Conservation (phyloP, 1,284 basidiomycete species). For the Tilletia horrida region DNA sequence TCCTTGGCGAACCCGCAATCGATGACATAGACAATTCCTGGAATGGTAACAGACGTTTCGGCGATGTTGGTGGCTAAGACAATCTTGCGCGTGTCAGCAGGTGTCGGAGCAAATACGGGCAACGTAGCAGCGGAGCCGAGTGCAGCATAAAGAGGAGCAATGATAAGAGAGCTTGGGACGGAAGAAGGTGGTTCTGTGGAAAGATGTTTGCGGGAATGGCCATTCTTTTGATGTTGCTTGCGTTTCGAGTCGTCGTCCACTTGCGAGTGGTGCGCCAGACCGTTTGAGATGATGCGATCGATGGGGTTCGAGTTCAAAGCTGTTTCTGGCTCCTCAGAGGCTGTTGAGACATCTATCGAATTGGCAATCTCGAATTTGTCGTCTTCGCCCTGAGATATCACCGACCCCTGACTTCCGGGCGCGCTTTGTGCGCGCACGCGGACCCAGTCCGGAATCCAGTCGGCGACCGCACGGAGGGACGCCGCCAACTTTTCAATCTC, state of each 20-base stretch:
- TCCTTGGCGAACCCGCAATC: constrained; percentile 84
- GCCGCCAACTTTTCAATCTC: constrained; percentile 80
- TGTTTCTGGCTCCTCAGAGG: not conserved
- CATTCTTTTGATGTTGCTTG: not conserved
- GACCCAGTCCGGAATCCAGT: constrained; percentile 12
- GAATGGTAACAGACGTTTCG: constrained; percentile 97
- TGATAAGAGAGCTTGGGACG: constrained; percentile 34
- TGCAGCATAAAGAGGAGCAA: constrained; percentile 52
- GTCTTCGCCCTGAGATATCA: too few relatives aligned
- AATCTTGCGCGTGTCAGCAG: constrained; percentile 74
- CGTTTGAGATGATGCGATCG: constrained; percentile 16
- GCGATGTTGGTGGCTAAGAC: constrained; percentile 67
- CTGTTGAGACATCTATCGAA: too few relatives aligned
- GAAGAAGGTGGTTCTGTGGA: constrained; percentile 13
- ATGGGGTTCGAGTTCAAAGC: not conserved
- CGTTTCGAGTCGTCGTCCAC: not conserved
- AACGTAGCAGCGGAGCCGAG: constrained; percentile 42
- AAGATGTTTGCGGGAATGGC: not conserved
- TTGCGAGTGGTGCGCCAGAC: not conserved
- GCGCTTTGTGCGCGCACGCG: too few relatives aligned
- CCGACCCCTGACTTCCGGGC: too few relatives aligned
- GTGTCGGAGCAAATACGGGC: constrained; percentile 57
- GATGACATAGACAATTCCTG: constrained; percentile 89
- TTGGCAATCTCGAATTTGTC: too few relatives aligned
- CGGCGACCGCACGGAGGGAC: constrained; percentile 24